Percentiles rank a stretch among this genome's conserved stretches.
phyloP scores from a whole-genome alignment of 805 yeast genomes.

The Torulaspora indica region DNA sequence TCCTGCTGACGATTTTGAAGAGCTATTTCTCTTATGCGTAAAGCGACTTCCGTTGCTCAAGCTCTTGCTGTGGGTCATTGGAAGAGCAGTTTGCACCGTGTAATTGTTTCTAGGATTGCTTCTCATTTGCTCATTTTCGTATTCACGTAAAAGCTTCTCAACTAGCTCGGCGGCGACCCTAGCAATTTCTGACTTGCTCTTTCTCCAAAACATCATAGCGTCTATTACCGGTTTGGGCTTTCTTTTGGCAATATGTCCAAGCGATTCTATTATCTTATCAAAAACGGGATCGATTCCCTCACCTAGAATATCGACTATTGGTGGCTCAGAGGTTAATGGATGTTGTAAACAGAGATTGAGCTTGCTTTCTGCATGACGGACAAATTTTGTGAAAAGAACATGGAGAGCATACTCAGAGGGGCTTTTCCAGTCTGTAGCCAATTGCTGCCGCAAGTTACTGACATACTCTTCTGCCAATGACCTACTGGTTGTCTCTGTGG shows the following conservation, averaged over 20 bases:
- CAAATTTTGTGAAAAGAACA: constrained; percentile 91
- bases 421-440: constrained; percentile 55
- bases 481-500: constrained; percentile 15
- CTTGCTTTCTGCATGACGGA: constrained; percentile 87
- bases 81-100: constrained; percentile 10
- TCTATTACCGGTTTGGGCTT: constrained; percentile 96
- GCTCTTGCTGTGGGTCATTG: constrained; percentile 31
- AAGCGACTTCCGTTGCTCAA: constrained; percentile 35
- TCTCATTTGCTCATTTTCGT: constrained; percentile 26
- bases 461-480: constrained; percentile 28
- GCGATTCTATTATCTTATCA: constrained; percentile 76
- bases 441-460: constrained; percentile 34
- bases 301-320: constrained; percentile 68
- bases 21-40: constrained; percentile 48
- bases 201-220: constrained; percentile 97
- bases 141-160: constrained; percentile 41
- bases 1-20: constrained; percentile 41
- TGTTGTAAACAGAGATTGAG: constrained; percentile 64
- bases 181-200: constrained; percentile 84
- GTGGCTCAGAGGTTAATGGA: constrained; percentile 66
- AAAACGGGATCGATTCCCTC: constrained; percentile 84
- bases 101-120: constrained; percentile 4
- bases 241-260: constrained; percentile 84
- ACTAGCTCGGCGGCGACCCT: constrained; percentile 53
- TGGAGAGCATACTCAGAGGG: constrained; percentile 91